Evolutionary conservation across 2,329 filamentous ascomycete genomes (phyloP).

Genomic region (Ceratocystis colombiana): DNA sequence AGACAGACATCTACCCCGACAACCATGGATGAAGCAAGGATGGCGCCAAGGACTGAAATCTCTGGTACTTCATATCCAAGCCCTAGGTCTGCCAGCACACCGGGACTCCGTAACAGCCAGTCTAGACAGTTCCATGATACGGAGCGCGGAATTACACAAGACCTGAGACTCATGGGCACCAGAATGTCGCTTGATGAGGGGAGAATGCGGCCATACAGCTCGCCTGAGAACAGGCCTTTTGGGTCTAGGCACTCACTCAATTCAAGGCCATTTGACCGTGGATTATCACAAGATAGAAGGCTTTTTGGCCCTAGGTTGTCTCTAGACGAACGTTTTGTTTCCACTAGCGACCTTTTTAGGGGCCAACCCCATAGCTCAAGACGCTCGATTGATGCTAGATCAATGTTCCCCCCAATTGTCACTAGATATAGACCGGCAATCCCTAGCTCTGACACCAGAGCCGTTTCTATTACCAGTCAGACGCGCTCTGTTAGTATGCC

Average conservation of each 20-base stretch:
- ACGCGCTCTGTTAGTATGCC: constrained; percentile 13
- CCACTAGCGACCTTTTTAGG: background rate
- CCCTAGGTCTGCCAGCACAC: background rate
- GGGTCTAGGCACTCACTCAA: background rate
- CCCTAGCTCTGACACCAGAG: background rate
- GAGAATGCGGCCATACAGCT: background rate
- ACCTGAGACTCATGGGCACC: background rate
- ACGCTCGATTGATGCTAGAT: background rate
- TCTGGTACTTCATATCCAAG: constrained; percentile 9
- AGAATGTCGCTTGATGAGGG: background rate
- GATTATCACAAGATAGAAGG: background rate
- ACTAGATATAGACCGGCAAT: background rate
- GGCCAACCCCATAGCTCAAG: background rate
- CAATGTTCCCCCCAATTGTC: constrained; percentile 6
- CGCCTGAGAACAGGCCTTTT: background rate
- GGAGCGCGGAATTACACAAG: background rate
- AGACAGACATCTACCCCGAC: background rate
- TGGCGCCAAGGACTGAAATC: background rate
- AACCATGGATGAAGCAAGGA: background rate
- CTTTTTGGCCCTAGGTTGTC: background rate
- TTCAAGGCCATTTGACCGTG: background rate
- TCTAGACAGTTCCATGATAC: background rate
- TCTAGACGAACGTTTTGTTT: background rate
- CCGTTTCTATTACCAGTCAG: background rate
- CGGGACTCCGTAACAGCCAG: background rate